phyloP scores from a whole-genome alignment of 805 yeast species.

The Cyberlindnera japonica region DNA sequence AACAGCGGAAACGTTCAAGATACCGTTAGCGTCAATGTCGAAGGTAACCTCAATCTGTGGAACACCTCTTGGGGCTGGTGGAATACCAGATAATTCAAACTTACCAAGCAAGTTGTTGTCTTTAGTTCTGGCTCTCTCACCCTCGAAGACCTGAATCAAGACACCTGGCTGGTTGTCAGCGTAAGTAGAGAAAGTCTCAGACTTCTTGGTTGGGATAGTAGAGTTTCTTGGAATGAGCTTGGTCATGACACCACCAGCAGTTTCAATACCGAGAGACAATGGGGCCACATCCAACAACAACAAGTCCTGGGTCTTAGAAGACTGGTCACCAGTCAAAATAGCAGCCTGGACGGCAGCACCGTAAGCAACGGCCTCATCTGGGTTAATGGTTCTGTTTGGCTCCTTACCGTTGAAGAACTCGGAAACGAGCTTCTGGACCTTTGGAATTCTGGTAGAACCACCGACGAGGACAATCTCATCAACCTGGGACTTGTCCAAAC shows the following conservation, averaged over 20 bases:
- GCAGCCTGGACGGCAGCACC: slow-evolving; percentile 99
- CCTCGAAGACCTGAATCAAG: slow-evolving; percentile 93
- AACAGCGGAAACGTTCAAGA: slow-evolving; percentile 90
- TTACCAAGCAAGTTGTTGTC: slow-evolving; percentile 97
- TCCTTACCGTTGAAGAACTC: slow-evolving; percentile 98
- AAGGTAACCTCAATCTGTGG: slow-evolving; percentile 98
- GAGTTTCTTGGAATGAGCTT: slow-evolving; percentile 96
- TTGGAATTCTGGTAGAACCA: slow-evolving; percentile 98
- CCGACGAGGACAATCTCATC: slow-evolving; percentile 94
- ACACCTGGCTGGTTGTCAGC: slow-evolving; percentile 99
- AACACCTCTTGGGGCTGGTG: slow-evolving; percentile 98
- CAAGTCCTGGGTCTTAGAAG: slow-evolving; percentile 93
- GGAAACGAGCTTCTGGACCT: slow-evolving; percentile 90
- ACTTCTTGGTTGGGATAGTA: slow-evolving; percentile 95
- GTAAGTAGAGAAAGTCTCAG: slow-evolving; percentile 93
- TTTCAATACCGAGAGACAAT: slow-evolving; percentile 94
- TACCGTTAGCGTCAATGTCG: slow-evolving; percentile 96
- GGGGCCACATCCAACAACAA: slow-evolving; percentile 96
- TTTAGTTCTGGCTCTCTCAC: slow-evolving; percentile 95
- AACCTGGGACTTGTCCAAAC: slow-evolving; percentile 84
- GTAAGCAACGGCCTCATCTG: slow-evolving; percentile 98
- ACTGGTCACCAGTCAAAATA: slow-evolving; percentile 91
- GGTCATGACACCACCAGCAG: slow-evolving; percentile 99
- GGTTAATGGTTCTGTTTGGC: slow-evolving; percentile 94
- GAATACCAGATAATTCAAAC: slow-evolving; percentile 93